These are phyloP conservation scores for sunflower (Helianthus annuus) DNA, from an alignment of 129 eudicot genomes.

Conservation along the genomic window HanXRQr2.0-SUNRISE NC_035439.2:44571833-44572332, in stretches of 20 bases:
- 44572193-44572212: slow-evolving; percentile 85
- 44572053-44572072: slow-evolving; percentile 96
- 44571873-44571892: slow-evolving; percentile 72
- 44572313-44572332: slow-evolving; percentile 86
- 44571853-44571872: background rate
- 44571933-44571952: slow-evolving; percentile 30
- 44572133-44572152: slow-evolving; percentile 15
- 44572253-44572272: background rate
- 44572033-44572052: slow-evolving; percentile 91
- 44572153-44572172: slow-evolving; percentile 78
- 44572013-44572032: slow-evolving; percentile 67
- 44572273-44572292: slow-evolving; percentile 63
- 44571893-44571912: slow-evolving; percentile 94
- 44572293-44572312: slow-evolving; percentile 79
- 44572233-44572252: slow-evolving; percentile 7
- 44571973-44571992: slow-evolving; percentile 8
- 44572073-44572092: slow-evolving; percentile 84
- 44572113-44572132: background rate
- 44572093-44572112: slow-evolving; percentile 53
- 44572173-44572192: slow-evolving; percentile 89
- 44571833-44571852: background rate
- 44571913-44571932: slow-evolving; percentile 93
- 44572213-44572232: slow-evolving; percentile 49
- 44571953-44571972: background rate
- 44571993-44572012: slow-evolving; percentile 11